These are phyloP conservation scores for Leccinum olivaceopallidum DNA, from an alignment of 768 basidiomycete species.

Conservation along the genomic window DNA sequence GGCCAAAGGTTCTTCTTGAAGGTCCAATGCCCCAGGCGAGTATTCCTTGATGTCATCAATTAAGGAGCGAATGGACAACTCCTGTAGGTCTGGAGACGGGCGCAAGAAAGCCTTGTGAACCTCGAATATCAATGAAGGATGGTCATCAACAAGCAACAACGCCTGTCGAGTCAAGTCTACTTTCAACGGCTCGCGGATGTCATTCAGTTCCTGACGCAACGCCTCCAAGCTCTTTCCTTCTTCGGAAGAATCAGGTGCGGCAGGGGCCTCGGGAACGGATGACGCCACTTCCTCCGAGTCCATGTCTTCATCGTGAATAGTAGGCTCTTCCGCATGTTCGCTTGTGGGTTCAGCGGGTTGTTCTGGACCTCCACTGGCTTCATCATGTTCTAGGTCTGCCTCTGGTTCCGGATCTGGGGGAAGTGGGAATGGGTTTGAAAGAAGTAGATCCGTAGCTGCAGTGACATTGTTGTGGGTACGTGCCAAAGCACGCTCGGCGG, in stretches of 20 bases:
- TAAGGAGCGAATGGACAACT: slow-evolving; percentile 67
- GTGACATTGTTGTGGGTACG: slow-evolving; percentile 88
- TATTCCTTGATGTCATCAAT: slow-evolving; percentile 76
- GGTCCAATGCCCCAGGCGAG: slow-evolving; percentile 62
- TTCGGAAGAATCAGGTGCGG: slow-evolving; percentile 14
- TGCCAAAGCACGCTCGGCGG: slow-evolving; percentile 78
- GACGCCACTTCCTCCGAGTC: slow-evolving; percentile 23
- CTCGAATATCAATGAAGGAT: slow-evolving; percentile 87
- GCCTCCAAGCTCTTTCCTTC: slow-evolving; percentile 54
- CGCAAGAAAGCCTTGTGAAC: slow-evolving; percentile 81
- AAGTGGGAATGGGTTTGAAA: slow-evolving; percentile 79
- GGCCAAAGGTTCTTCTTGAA: slow-evolving; percentile 73
- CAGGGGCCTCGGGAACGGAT: slow-evolving; percentile 19
- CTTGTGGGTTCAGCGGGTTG: slow-evolving; percentile 33
- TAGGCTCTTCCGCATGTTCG: slow-evolving; percentile 25
- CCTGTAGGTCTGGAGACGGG: slow-evolving; percentile 54
- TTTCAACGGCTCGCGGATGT: slow-evolving; percentile 64
- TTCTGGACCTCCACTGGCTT: slow-evolving; percentile 17
- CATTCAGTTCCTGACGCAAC: slow-evolving; percentile 65
- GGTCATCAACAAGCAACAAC: slow-evolving; percentile 79
- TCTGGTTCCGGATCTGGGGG: slow-evolving; percentile 55
- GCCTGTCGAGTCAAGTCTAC: slow-evolving; percentile 66
- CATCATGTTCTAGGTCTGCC: slow-evolving; percentile 19
- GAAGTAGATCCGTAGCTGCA: slow-evolving; percentile 83
- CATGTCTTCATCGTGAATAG: slow-evolving; percentile 31